Evolutionary conservation across 441 rosid species (phyloP), one percentile per base, ranked within the genome.

Genomic region (Adansonia grandidieri): DNA sequence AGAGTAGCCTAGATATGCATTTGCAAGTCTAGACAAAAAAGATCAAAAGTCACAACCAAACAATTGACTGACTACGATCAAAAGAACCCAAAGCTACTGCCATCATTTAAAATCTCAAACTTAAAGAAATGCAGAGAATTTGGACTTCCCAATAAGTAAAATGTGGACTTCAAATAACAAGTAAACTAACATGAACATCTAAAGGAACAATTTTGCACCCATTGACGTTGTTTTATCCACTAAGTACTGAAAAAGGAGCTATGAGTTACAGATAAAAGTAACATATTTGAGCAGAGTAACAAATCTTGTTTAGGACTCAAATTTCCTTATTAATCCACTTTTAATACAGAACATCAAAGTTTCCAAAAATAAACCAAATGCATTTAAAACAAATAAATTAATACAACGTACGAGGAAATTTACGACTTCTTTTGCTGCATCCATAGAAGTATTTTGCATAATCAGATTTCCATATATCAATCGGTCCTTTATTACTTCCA

Each of bases 381-480:
- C 48, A n/a, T 66, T 19, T 42, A 47, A 66, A 42, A 56, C 17
- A n/a, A 65, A 65, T 0, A 53, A 17, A 72, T 22, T 54, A 17
- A 22, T 13, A 64, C 13, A 15, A 45, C 97, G 85, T 88, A 94
- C 98, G 83, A 60, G 87, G 77, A 79, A 88, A 94, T 53, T 81
- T 85, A 74, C 86, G 89, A 65, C 94, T 90, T 84, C 97, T 92
- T 73, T 85, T 87, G 80, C 97, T 91, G 88, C 99, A 97, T 84
- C 98, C 98, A 71, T 87, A 83, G 80, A 84, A 94, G 82, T 83
- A 83, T 53, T 89, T 86, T 0, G 98, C 85, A 78, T 87, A 86
- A 54, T 84, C 87, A 0, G 99, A 94, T 84, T 92, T 90, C 99
- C 99, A 97, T 62, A 94, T 89, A 87, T 94, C 95, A 82, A 97